A percentile compares a stretch with the other conserved stretches of the same genome.
Conservation (phyloP, 192 early-diverging fungal species). For the Backusella westeae region DNA sequence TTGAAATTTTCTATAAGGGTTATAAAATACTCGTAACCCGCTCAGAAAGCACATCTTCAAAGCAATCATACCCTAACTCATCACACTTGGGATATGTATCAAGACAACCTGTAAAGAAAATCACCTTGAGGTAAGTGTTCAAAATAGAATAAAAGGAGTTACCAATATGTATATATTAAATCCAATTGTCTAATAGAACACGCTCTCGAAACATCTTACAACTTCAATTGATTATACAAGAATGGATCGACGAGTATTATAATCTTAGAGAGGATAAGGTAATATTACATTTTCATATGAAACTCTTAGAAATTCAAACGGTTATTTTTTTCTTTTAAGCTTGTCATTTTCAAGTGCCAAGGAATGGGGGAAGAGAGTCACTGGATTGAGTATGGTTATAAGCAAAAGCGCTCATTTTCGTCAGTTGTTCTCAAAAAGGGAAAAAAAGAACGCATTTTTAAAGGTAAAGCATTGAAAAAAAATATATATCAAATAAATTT, state of each 20-base stretch:
- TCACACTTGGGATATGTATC: neutral
- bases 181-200: neutral
- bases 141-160: neutral
- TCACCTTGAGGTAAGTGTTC: neutral
- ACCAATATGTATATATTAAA: no score
- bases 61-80: no score
- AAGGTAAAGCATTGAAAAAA: slow-evolving; percentile 20
- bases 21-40: neutral
- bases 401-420: slow-evolving; percentile 31
- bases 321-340: neutral
- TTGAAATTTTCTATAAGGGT: neutral
- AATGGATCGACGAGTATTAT: slow-evolving; percentile 23
- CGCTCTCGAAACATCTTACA: neutral
- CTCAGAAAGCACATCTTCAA: neutral
- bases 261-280: slow-evolving; percentile 8
- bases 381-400: slow-evolving; percentile 16
- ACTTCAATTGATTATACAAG: slow-evolving; percentile 18
- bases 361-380: neutral
- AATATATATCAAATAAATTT: no score
- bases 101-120: neutral
- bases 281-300: neutral
- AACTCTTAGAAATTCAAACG: neutral
- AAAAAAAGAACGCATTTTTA: slow-evolving; percentile 39
- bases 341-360: slow-evolving; percentile 8
- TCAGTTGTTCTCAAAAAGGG: slow-evolving; percentile 43